Percentiles rank a stretch among this genome's conserved stretches.
phyloP scores from a whole-genome alignment of 2,329 filamentous ascomycete species.

The Bipolaris gigantea region DNA sequence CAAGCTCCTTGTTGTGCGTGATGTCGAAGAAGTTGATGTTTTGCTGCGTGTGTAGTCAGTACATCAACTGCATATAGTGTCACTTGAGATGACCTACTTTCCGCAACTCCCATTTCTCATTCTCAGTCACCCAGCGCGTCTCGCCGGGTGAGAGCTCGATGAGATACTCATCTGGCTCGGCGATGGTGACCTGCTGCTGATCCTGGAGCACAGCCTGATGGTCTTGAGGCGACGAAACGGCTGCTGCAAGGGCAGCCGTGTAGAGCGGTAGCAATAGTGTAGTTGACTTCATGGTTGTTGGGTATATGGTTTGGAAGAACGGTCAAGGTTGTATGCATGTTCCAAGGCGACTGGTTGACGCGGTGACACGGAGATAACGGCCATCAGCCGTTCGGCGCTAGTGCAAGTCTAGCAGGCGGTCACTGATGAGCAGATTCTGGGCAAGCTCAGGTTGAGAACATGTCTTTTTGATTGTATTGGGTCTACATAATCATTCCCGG shows the following conservation, averaged over 20 bases:
- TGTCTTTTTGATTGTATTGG: neutral
- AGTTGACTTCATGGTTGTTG: constrained; percentile 38
- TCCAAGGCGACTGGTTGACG: constrained; percentile 15
- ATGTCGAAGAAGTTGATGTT: constrained; percentile 94
- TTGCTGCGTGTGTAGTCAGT: constrained; percentile 58
- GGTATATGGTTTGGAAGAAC: neutral
- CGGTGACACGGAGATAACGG: constrained; percentile 12
- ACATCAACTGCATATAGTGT: neutral
- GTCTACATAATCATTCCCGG: neutral
- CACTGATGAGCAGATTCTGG: neutral
- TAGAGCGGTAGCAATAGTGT: constrained; percentile 39
- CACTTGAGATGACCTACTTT: constrained; percentile 59
- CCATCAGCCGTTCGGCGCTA: constrained; percentile 3
- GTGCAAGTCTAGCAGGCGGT: neutral
- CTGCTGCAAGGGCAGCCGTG: constrained; percentile 33
- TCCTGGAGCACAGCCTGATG: constrained; percentile 37
- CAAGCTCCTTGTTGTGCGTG: constrained; percentile 71
- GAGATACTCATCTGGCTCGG: constrained; percentile 52
- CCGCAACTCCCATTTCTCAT: constrained; percentile 90
- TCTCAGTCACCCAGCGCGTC: constrained; percentile 85
- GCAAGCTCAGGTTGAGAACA: neutral
- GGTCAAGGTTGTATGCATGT: constrained; percentile 5
- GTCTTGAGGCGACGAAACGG: constrained; percentile 30
- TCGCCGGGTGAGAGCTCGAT: constrained; percentile 85
- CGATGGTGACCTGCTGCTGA: constrained; percentile 25